phyloP scores from a whole-genome alignment of 1,139 yeast species.

The Zygosaccharomyces pseudobailii region DNA sequence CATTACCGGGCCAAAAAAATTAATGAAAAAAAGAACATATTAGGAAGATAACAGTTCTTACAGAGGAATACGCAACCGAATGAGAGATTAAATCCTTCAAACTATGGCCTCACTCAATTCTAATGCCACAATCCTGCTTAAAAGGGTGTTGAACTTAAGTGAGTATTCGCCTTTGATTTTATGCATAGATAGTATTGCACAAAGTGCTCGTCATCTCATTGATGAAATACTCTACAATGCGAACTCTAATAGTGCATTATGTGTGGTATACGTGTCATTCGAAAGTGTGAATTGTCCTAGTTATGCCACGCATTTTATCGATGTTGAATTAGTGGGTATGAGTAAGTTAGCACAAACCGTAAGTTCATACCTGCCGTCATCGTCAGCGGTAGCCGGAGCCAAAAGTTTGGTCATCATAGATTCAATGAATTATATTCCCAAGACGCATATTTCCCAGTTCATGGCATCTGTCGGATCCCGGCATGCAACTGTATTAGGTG shows the following conservation, averaged over 20 bases:
- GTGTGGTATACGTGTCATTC: conserved; percentile 52
- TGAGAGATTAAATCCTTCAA: too few relatives aligned
- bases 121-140: conserved; percentile 54
- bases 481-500: conserved; percentile 50
- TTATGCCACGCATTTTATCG: conserved; percentile 48
- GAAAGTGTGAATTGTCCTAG: conserved; percentile 54
- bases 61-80: too few relatives aligned
- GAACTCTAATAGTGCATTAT: conserved; percentile 24
- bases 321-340: conserved; percentile 37
- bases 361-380: conserved; percentile 25
- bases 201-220: conserved; percentile 54
- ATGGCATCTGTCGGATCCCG: conserved; percentile 55
- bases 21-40: not conserved
- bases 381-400: conserved; percentile 11
- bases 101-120: conserved; percentile 41
- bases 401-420: conserved; percentile 47
- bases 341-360: conserved; percentile 31
- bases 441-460: conserved; percentile 47
- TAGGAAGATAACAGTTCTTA: too few relatives aligned
- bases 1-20: not conserved
- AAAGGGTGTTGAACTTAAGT: conserved; percentile 58
- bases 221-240: conserved; percentile 51
- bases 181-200: conserved; percentile 63
- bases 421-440: conserved; percentile 56
- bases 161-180: conserved; percentile 72